Evolutionary conservation across 179 eudicot genomes (phyloP).

Genomic region (Spergularia azorica): DNA sequence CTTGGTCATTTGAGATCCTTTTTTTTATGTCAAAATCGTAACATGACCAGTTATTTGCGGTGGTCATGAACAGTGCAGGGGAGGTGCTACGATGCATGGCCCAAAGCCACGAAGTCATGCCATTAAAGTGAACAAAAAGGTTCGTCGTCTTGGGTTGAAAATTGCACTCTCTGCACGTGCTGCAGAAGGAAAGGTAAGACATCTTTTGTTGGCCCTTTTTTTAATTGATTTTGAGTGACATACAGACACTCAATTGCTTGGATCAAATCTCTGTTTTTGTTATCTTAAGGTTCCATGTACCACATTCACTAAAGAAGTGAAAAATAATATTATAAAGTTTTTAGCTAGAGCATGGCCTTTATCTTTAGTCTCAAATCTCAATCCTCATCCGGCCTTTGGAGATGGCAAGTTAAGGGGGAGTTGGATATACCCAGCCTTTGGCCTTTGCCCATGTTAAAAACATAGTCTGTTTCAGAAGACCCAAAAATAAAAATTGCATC

Average conservation of each 20-base stretch:
- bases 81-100: slow-evolving; percentile 87
- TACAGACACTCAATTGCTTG: background rate
- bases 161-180: slow-evolving; percentile 95
- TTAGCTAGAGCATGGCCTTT: background rate
- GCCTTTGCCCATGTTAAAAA: too few relatives aligned
- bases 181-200: slow-evolving; percentile 96
- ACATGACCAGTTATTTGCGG: background rate
- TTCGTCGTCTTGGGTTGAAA: slow-evolving; percentile 88
- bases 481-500: too few relatives aligned
- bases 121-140: slow-evolving; percentile 84
- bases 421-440: too few relatives aligned
- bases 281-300: background rate
- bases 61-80: slow-evolving; percentile 65
- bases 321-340: too few relatives aligned
- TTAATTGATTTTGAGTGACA: background rate
- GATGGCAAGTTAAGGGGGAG: background rate
- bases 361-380: background rate
- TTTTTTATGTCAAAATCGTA: slow-evolving; percentile 3
- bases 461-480: too few relatives aligned
- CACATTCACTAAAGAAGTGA: too few relatives aligned
- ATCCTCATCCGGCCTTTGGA: background rate
- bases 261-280: background rate
- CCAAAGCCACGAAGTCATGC: slow-evolving; percentile 99
- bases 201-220: slow-evolving; percentile 24
- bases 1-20: background rate